Evolutionary conservation across 2,329 filamentous ascomycete species (phyloP).

Genomic region (Pseudocercospora musae): DNA sequence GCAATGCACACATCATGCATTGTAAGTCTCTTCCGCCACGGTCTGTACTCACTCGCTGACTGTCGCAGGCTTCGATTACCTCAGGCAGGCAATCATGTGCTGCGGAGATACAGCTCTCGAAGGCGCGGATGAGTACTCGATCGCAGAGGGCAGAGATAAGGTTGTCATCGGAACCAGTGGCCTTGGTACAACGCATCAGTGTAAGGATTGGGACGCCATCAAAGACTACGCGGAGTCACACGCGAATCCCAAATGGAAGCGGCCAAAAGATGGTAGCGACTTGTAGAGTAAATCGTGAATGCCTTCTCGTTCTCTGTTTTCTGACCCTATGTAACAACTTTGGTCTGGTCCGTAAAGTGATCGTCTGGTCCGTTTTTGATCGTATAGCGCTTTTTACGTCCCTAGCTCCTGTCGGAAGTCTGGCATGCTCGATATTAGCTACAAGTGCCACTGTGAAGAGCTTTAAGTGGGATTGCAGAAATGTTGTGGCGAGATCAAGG

Average conservation of each 20-base stretch:
- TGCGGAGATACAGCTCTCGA: neutral
- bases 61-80: neutral
- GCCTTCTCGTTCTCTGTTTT: too few relatives aligned
- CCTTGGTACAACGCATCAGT: neutral
- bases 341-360: too few relatives aligned
- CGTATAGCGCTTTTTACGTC: too few relatives aligned
- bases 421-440: too few relatives aligned
- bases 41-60: neutral
- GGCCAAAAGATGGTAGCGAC: neutral
- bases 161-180: neutral
- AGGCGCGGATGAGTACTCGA: neutral
- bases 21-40: neutral
- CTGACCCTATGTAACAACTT: too few relatives aligned
- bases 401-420: too few relatives aligned
- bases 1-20: neutral
- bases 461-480: too few relatives aligned
- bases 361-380: too few relatives aligned
- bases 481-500: neutral
- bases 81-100: neutral
- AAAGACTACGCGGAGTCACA: neutral
- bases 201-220: neutral
- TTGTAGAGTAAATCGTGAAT: neutral
- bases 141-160: neutral
- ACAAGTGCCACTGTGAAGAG: too few relatives aligned
- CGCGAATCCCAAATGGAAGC: neutral